A percentile compares a stretch with the other conserved stretches of the same genome.
phyloP scores from a whole-genome alignment of 2,329 filamentous ascomycete genomes.

The Monosporascus sp. region DNA sequence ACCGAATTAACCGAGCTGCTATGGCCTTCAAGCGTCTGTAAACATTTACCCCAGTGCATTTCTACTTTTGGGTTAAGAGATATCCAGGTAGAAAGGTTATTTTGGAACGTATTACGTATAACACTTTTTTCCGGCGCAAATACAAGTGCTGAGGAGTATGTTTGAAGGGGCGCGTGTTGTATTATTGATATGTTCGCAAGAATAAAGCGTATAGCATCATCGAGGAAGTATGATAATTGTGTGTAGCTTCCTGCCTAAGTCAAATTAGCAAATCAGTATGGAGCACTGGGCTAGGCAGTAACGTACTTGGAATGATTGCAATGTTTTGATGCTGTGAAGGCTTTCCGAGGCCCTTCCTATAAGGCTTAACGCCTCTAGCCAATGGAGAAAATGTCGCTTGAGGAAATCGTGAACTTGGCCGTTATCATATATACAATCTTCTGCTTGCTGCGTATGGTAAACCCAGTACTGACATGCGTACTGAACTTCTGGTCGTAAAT shows the following conservation, averaged over 20 bases:
- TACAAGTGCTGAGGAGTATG: slow-evolving; percentile 25
- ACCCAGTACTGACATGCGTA: no score
- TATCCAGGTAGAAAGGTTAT: slow-evolving; percentile 14
- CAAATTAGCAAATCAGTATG: background rate
- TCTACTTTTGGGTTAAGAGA: slow-evolving; percentile 10
- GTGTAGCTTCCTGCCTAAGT: slow-evolving; percentile 1
- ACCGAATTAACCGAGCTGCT: no score
- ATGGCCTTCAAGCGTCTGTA: background rate
- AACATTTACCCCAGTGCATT: background rate
- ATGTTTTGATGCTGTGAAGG: no score
- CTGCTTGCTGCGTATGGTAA: no score
- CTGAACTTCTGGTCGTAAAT: no score
- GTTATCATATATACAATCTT: no score
- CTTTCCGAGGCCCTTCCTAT: no score
- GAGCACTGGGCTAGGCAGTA: background rate
- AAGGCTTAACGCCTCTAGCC: no score
- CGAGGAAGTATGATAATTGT: slow-evolving; percentile 12
- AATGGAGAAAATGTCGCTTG: no score
- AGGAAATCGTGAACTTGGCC: no score
- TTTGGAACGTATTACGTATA: slow-evolving; percentile 15
- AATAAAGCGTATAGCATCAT: slow-evolving; percentile 20
- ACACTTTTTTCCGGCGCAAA: slow-evolving; percentile 25
- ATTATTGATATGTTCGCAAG: slow-evolving; percentile 19
- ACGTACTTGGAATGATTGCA: slow-evolving; percentile 4
- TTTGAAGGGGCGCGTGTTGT: slow-evolving; percentile 22